Evolutionary conservation across 306 rosid species (phyloP), one percentile per base, ranked within the genome.

Genomic region (Lablab purpureus): DNA sequence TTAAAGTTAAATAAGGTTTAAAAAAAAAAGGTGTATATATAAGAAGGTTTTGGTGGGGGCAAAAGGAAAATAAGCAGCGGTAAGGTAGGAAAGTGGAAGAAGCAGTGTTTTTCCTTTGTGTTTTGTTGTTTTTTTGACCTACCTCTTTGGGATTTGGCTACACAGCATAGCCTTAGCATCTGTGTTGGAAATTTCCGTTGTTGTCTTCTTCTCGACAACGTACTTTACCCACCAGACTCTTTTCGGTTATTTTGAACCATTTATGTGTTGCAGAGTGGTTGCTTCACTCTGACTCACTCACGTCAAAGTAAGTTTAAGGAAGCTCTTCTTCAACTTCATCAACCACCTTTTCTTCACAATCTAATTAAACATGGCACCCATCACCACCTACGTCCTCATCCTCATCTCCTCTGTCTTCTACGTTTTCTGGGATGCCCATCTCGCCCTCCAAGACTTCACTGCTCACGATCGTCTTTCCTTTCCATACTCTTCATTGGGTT

Each of bases 321-420:
- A 3, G 17, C 4, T 12, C 15, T 11, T 43, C 17, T 11, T 43
- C 17, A 11, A 43, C 3, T 43, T 43, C 10, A 7, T 37, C 41
- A 7, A 7, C 10, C 0, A 1, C 2, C 6, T 13, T 43, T 43
- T 2, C 1, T 34, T 43, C 49, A 43, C 5, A 43, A 7, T 1
- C 41, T 37, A 7, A 37, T 37, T 7, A 2, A 52, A 55, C 10
- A 58, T 59, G 67, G 87, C 49, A 19, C 87, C 87, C 23, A 71
- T 84, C 37, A 84, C 82, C 3, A 75, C 72, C 0, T 80, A 76
- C 52, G 60, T 84, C 10, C 46, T 79, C 36, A n/a, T 80, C 13
- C 1, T 80, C 19, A 15, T 80, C 12, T 84, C 84, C 17, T 84
- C 87, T 0, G 64, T 80, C 3, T 75, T 75, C 18, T 70, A 70